Evolutionary conservation across 1,139 yeast species (phyloP).

Genomic region (Geotrichum reessii): DNA sequence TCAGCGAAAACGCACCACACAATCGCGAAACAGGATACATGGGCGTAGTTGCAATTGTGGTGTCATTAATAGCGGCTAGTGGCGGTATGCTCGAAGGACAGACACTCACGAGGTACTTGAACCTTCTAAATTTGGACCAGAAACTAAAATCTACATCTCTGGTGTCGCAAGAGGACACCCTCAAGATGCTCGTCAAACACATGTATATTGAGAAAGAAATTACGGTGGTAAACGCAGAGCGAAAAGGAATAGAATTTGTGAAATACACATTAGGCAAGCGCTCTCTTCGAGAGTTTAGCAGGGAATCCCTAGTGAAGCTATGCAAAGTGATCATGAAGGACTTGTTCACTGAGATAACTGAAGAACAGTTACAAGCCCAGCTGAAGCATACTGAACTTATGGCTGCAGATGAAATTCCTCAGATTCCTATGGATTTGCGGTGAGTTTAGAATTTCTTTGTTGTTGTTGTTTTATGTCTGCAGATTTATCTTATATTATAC

Average conservation of each 20-base stretch:
- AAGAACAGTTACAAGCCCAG: conserved; percentile 6
- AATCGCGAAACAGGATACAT: conserved; percentile 13
- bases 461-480: neutral
- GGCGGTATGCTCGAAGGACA: conserved; percentile 13
- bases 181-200: conserved; percentile 12
- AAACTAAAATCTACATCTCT: conserved; percentile 4
- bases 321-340: conserved; percentile 8
- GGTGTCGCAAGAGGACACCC: conserved; percentile 6
- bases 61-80: conserved; percentile 13
- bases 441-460: neutral
- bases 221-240: conserved; percentile 13
- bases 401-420: conserved; percentile 4
- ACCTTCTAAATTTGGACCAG: conserved; percentile 7
- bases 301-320: conserved; percentile 10
- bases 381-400: conserved; percentile 11
- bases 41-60: conserved; percentile 13
- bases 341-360: conserved; percentile 3
- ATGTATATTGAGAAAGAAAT: conserved; percentile 13
- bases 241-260: conserved; percentile 6
- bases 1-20: neutral
- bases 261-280: conserved; percentile 16
- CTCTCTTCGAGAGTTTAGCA: conserved; percentile 16
- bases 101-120: conserved; percentile 7
- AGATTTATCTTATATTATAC: too few relatives aligned
- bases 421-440: neutral